A percentile compares a stretch with the other conserved stretches of the same genome.
Evolutionary conservation across 2,329 filamentous ascomycete species (phyloP).

Genomic region (Cercospora sp.): DNA sequence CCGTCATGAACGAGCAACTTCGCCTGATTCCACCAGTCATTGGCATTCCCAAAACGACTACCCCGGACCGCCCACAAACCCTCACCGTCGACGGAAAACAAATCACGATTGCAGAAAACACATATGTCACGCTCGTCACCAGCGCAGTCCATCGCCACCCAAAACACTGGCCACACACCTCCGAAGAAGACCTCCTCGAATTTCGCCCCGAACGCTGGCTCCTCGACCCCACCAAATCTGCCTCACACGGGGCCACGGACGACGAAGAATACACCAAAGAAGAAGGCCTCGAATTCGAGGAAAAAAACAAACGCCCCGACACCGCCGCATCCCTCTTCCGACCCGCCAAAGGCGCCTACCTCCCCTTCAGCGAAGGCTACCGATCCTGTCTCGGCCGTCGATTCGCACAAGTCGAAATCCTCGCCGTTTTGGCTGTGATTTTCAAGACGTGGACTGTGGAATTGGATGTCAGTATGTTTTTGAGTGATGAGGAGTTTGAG

Average conservation of each 20-base stretch:
- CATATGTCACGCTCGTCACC: slow-evolving; percentile 58
- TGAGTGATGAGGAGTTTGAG: slow-evolving; percentile 46
- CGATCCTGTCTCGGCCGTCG: slow-evolving; percentile 57
- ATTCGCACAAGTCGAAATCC: slow-evolving; percentile 59
- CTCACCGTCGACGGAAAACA: slow-evolving; percentile 60
- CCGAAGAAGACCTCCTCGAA: slow-evolving; percentile 61
- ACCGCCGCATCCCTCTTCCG: slow-evolving; percentile 63
- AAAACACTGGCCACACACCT: slow-evolving; percentile 64
- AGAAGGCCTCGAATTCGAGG: slow-evolving; percentile 48
- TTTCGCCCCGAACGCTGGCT: slow-evolving; percentile 76
- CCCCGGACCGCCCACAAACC: slow-evolving; percentile 51
- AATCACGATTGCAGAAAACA: slow-evolving; percentile 58
- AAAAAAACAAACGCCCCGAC: slow-evolving; percentile 58
- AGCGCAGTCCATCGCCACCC: slow-evolving; percentile 66
- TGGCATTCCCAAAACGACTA: slow-evolving; percentile 67
- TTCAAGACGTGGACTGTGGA: slow-evolving; percentile 65
- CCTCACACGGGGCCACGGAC: slow-evolving; percentile 26
- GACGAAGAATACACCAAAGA: slow-evolving; percentile 43
- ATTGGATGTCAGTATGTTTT: slow-evolving; percentile 59
- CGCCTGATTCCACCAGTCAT: slow-evolving; percentile 70
- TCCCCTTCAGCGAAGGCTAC: slow-evolving; percentile 59
- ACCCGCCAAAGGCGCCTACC: slow-evolving; percentile 54
- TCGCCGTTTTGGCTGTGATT: slow-evolving; percentile 54
- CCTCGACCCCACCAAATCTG: slow-evolving; percentile 33
- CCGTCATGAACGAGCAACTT: slow-evolving; percentile 75